Conservation (phyloP, 2,329 filamentous ascomycete species). For the Apiospora hydei region DNA sequence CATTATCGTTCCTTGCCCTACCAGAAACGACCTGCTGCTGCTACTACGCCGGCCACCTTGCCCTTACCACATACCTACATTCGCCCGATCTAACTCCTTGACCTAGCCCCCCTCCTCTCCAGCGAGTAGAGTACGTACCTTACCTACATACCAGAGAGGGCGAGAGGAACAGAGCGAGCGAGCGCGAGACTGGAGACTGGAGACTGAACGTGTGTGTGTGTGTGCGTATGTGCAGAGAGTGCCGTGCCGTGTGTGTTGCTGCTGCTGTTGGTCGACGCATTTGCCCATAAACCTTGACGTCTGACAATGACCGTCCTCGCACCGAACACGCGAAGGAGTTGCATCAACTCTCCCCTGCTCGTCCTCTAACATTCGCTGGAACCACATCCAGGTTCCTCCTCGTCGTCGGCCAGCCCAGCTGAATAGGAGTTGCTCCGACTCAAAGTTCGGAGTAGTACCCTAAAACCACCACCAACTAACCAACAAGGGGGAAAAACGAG, state of each 20-base stretch:
- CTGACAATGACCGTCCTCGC: constrained; percentile 42
- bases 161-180: neutral
- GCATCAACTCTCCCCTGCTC: constrained; percentile 35
- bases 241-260: neutral
- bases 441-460: constrained; percentile 15
- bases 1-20: constrained; percentile 21
- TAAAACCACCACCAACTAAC: constrained; percentile 5
- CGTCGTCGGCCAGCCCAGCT: constrained; percentile 7
- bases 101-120: neutral
- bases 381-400: constrained; percentile 44
- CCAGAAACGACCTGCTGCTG: neutral
- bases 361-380: constrained; percentile 45
- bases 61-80: constrained; percentile 14
- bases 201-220: constrained; percentile 10
- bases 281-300: constrained; percentile 12
- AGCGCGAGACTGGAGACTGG: neutral
- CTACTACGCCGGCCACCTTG: neutral
- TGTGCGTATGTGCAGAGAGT: neutral
- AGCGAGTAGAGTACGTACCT: constrained; percentile 17
- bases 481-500: neutral
- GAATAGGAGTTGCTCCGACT: constrained; percentile 16
- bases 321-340: constrained; percentile 36
- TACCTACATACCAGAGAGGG: neutral
- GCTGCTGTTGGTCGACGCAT: neutral
- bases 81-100: neutral